A percentile compares a stretch with the other conserved stretches of the same genome.
These are phyloP conservation scores for Ganoderma lingzhi DNA, from an alignment of 1,284 basidiomycete genomes.

Conservation along the genomic window DNA sequence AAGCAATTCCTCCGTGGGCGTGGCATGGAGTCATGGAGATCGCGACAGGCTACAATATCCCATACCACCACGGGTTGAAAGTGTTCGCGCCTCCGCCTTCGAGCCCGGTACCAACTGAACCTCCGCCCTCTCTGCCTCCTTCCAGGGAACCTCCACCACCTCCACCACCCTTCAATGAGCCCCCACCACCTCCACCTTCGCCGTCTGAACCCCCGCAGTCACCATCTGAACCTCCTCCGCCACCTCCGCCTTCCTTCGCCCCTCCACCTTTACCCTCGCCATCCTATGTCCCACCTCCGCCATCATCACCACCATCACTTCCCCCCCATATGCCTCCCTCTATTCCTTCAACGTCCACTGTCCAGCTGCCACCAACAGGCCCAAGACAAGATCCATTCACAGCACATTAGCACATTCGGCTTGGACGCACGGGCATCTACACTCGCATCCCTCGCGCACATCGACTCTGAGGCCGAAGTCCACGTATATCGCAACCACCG, in stretches of 20 bases:
- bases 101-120: constrained; percentile 33
- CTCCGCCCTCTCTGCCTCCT: constrained; percentile 41
- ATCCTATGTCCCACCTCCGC: constrained; percentile 24
- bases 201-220: constrained; percentile 26
- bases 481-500: constrained; percentile 31
- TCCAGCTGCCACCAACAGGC: constrained; percentile 34
- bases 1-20: too few relatives aligned
- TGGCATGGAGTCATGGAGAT: too few relatives aligned
- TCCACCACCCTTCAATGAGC: constrained; percentile 33
- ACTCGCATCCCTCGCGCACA: constrained; percentile 20
- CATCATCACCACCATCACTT: constrained; percentile 32
- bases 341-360: constrained; percentile 24
- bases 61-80: constrained; percentile 34
- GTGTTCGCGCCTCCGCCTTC: constrained; percentile 31
- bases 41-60: constrained; percentile 32
- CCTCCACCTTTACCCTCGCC: constrained; percentile 31
- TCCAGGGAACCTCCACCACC: constrained; percentile 38
- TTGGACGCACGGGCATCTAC: constrained; percentile 11
- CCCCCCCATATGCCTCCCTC: constrained; percentile 28
- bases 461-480: constrained; percentile 28
- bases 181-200: constrained; percentile 38
- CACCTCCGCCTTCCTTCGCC: constrained; percentile 28
- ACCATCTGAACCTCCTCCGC: constrained; percentile 31
- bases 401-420: constrained; percentile 24
- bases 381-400: constrained; percentile 28